Evolutionary conservation across 768 basidiomycete species (phyloP).

Genomic region (Xerocomellus chrysenteron): DNA sequence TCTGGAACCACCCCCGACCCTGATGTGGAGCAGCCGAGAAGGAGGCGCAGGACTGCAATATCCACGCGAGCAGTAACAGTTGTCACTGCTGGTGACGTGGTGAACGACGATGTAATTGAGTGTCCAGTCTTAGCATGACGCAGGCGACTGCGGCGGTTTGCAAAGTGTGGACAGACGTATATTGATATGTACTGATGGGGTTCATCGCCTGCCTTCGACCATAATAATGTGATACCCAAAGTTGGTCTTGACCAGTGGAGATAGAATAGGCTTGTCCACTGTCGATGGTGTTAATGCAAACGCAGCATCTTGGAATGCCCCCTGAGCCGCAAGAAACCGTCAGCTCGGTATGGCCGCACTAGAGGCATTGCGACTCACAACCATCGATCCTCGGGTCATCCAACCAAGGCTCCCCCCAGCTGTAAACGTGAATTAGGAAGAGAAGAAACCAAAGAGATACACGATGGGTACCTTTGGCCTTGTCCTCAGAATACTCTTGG

Average conservation of each 20-base stretch:
- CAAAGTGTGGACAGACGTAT: conserved; percentile 14
- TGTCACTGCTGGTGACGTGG: conserved; percentile 33
- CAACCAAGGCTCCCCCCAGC: conserved; percentile 86
- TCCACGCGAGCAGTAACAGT: conserved; percentile 28
- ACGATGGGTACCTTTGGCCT: conserved; percentile 65
- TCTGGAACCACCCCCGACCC: conserved; percentile 59
- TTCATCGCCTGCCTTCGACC: conserved; percentile 77
- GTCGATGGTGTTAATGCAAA: conserved; percentile 78
- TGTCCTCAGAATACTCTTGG: conserved; percentile 88
- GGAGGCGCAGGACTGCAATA: conserved; percentile 38
- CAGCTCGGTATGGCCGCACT: neutral
- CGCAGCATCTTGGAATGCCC: conserved; percentile 83
- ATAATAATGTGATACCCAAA: conserved; percentile 90
- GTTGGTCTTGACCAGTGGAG: conserved; percentile 76
- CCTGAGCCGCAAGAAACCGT: conserved; percentile 35
- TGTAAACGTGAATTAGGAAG: conserved; percentile 27
- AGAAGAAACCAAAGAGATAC: neutral
- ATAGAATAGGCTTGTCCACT: conserved; percentile 72
- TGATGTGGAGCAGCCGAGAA: conserved; percentile 56
- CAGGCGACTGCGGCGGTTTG: conserved; percentile 1
- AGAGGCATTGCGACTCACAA: conserved; percentile 39
- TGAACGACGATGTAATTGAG: conserved; percentile 34
- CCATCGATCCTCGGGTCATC: conserved; percentile 88
- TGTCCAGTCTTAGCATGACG: conserved; percentile 21
- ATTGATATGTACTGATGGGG: conserved; percentile 20